Base-by-base conservation (phyloP, 2,329 filamentous ascomycete species). In the Xylaria sp. region DNA sequence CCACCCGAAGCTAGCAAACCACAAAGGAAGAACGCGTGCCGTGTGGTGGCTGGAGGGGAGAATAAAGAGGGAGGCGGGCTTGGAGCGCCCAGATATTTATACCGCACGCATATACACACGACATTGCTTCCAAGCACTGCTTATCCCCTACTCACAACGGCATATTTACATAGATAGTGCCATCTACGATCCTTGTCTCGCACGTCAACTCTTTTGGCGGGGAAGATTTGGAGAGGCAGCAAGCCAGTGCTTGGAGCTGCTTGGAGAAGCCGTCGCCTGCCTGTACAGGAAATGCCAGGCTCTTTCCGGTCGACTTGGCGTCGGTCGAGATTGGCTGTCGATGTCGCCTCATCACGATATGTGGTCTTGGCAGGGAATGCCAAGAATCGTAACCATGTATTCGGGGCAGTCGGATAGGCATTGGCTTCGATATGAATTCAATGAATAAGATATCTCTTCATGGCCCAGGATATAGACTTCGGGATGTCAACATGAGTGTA, bases 291-390 rank as follows among this genome's bases (percentile, higher is more conserved):
- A 65, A 65, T n/a, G 38, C 14, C 28, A 53, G 40, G 33, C 23
- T 47, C 53, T 61, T 33, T 40, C 56, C 19, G 52, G 56, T 60
- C 35, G 60, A 54, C 63, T 65, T 65, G 63, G 63, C 63, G 53
- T 40, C n/a, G n/a, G 51, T 57, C 46, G 38, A 57, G 60, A 59
- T 60, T 65, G 54, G 57, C 33, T 60, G 31, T 60, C 19, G 28
- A 47, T 28, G 45, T 56, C 49, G 47, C 19, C 52, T 57, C 23
- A 23, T n/a, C 17, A 19, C 15, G n/a, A 51, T 45, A 15, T 55
- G 50, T 43, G 45, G 28, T 51, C 61, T 63, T 63, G 61, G 61
- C 61, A 21, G 19, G 17, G 17, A 52, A 46, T 60, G 56, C 50
- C 55, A 59, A 49, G 60, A 49, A 47, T 28, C 12, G 43, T 43